phyloP scores from a whole-genome alignment of 345 rosid genomes.

The Cardamine resedifolia region DNA sequence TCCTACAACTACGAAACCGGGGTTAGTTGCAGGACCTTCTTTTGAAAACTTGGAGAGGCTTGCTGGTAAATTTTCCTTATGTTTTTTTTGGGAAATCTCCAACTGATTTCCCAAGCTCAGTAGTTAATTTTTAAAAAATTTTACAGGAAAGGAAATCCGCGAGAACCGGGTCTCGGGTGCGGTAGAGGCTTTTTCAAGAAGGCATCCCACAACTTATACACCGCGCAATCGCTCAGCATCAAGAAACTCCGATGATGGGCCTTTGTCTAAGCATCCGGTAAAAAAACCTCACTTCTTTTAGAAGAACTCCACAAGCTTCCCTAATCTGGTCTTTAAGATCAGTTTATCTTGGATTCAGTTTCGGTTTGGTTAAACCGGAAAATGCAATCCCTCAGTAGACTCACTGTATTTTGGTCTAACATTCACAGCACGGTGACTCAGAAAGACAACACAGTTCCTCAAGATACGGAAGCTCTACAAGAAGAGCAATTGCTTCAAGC shows the following conservation, averaged over 20 bases:
- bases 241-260: slow-evolving; percentile 48
- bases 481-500: slow-evolving; percentile 60
- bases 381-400: neutral
- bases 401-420: neutral
- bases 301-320: neutral
- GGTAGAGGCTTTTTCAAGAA: slow-evolving; percentile 62
- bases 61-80: slow-evolving; percentile 39
- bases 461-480: slow-evolving; percentile 66
- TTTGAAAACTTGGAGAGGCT: slow-evolving; percentile 51
- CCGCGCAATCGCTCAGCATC: slow-evolving; percentile 46
- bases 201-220: slow-evolving; percentile 43
- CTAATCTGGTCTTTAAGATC: no score
- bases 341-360: no score
- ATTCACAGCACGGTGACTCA: slow-evolving; percentile 47
- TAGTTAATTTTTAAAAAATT: neutral
- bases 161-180: slow-evolving; percentile 62
- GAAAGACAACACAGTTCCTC: slow-evolving; percentile 50
- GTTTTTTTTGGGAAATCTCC: neutral
- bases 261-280: slow-evolving; percentile 57
- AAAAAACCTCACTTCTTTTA: neutral
- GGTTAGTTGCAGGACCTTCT: slow-evolving; percentile 43
- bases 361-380: neutral
- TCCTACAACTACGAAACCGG: slow-evolving; percentile 44
- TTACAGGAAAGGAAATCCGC: slow-evolving; percentile 53
- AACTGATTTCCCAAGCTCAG: neutral